These are phyloP conservation scores for Calcarisporium arbuscula DNA, from an alignment of 2,329 filamentous ascomycete species.

Conservation along the genomic window DNA sequence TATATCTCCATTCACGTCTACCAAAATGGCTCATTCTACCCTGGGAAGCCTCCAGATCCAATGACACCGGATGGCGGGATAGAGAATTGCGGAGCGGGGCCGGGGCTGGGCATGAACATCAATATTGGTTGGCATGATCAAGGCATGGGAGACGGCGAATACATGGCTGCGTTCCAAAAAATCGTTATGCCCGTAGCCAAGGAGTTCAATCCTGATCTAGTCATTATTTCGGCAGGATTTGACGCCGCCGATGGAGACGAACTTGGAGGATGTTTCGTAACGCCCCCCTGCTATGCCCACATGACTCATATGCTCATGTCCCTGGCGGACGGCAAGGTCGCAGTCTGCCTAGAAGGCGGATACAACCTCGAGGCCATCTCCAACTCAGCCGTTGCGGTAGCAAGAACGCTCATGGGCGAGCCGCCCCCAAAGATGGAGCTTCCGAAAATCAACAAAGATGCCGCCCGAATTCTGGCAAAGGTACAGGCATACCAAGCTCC, in stretches of 20 bases:
- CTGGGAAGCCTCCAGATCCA: constrained; percentile 54
- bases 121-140: constrained; percentile 63
- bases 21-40: constrained; percentile 78
- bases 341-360: constrained; percentile 89
- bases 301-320: constrained; percentile 99
- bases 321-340: constrained; percentile 79
- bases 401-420: constrained; percentile 90
- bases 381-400: constrained; percentile 84
- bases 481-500: constrained; percentile 56
- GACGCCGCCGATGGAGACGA: constrained; percentile 92
- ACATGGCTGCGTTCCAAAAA: constrained; percentile 91
- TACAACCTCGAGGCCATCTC: constrained; percentile 95
- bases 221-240: constrained; percentile 93
- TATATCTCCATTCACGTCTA: constrained; percentile 96
- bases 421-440: constrained; percentile 62
- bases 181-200: constrained; percentile 93
- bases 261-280: constrained; percentile 86
- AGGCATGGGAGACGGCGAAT: constrained; percentile 93
- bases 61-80: constrained; percentile 55
- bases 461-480: constrained; percentile 48
- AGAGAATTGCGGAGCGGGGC: constrained; percentile 50
- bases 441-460: constrained; percentile 51
- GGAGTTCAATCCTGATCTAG: constrained; percentile 89
- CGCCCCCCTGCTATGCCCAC: constrained; percentile 86
- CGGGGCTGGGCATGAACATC: constrained; percentile 55